These are phyloP conservation scores for Schizophyllum commune DNA, from an alignment of 1,284 basidiomycete genomes.

Conservation along the genomic window DNA sequence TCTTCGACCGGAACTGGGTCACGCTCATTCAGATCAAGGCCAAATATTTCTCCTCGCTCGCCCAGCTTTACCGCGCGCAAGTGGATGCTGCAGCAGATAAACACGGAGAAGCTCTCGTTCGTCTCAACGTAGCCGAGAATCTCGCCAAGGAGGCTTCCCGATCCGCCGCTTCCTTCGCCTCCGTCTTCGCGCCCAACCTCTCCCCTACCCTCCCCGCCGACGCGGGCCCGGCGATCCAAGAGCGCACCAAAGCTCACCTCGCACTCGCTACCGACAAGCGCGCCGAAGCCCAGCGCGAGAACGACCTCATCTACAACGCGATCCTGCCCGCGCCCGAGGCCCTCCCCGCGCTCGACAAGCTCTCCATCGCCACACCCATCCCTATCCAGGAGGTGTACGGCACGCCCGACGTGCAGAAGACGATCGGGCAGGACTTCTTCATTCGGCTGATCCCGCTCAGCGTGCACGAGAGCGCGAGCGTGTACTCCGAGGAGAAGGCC, in stretches of 20 bases:
- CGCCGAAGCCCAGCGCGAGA: slow-evolving; percentile 77
- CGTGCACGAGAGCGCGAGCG: slow-evolving; percentile 92
- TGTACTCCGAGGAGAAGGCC: slow-evolving; percentile 99
- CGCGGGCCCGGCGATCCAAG: slow-evolving; percentile 69
- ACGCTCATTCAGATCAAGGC: slow-evolving; percentile 84
- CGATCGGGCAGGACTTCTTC: slow-evolving; percentile 93
- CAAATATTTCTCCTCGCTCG: slow-evolving; percentile 82
- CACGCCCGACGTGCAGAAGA: slow-evolving; percentile 87
- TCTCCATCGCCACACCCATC: slow-evolving; percentile 72
- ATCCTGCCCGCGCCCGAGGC: slow-evolving; percentile 78
- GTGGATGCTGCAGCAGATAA: slow-evolving; percentile 74
- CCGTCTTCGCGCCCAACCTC: slow-evolving; percentile 64
- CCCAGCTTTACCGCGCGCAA: slow-evolving; percentile 82
- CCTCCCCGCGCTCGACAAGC: slow-evolving; percentile 76
- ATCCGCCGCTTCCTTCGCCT: slow-evolving; percentile 63
- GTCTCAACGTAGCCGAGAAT: slow-evolving; percentile 74
- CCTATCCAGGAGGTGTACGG: slow-evolving; percentile 93
- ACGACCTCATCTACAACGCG: slow-evolving; percentile 98
- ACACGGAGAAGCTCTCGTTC: slow-evolving; percentile 82
- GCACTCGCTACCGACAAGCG: slow-evolving; percentile 74
- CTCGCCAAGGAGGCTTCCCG: slow-evolving; percentile 82
- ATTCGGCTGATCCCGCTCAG: slow-evolving; percentile 83
- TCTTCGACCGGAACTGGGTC: slow-evolving; percentile 95
- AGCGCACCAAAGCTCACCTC: slow-evolving; percentile 80
- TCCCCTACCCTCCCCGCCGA: slow-evolving; percentile 87